Evolutionary conservation across 2,329 filamentous ascomycete genomes (phyloP), one percentile per base, ranked within the genome.

Genomic region (Botrytis aclada): DNA sequence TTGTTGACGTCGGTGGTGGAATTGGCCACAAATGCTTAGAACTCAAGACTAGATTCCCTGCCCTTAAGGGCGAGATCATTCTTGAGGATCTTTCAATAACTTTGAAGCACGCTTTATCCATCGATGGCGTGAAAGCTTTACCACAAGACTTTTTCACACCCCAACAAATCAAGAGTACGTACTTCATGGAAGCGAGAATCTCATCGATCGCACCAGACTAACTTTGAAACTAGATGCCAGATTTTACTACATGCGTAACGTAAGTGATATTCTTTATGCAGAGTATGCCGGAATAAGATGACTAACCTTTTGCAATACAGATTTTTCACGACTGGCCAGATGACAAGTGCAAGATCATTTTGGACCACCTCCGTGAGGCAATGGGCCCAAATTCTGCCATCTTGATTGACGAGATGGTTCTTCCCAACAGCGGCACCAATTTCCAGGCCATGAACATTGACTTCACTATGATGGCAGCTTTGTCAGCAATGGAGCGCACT

Each of bases 361-460:
- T 74, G 34, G n/a, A 16, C 20, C 65, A 72, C 20, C 63, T 72
- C 37, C 41, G 37, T 25, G 37, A 56, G 18, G 71, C 71, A n/a
- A 67, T 72, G 32, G 34, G 39, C 25, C 34, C 32, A 32, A 56
- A 69, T 25, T 72, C 71, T 34, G 34, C 25, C 25, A 80, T 86
- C 29, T 73, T 86, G 29, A 82, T 85, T 67, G 82, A 84, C 72
- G 84, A 86, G 22, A 79, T 83, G 39, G 81, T 85, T 6, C 63
- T 85, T 18, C 82, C 83, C 34, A 76, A 61, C 6, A 79, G 79
- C 3, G 81, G 78, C 1, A 76, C 80, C 41, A 82, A 77, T 77
- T 74, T 80, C 58, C 78, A 80, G 0, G 75, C 81, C 1, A 75
- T 77, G 14, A 70, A 80, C 10, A 34, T 65, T 14, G 83, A 85